Evolutionary conservation across 345 rosid species (phyloP).

Genomic region (Salix caprea): DNA sequence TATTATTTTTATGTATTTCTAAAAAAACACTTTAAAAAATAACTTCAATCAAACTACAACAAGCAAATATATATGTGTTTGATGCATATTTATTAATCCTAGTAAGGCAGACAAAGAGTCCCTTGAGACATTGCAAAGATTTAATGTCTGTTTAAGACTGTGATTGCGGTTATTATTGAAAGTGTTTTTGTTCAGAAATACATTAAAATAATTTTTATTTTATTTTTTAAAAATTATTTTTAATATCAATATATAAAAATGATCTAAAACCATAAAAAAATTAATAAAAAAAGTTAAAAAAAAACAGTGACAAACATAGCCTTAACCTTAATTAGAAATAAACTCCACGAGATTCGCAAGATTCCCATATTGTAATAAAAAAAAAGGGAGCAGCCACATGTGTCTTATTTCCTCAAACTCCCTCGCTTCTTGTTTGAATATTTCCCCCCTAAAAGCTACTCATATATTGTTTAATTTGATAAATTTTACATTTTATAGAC

Average conservation of each 20-base stretch:
- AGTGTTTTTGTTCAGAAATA: no score
- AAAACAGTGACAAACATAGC: no score
- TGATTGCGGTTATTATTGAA: no score
- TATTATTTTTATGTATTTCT: no score
- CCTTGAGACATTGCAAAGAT: neutral
- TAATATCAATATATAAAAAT: no score
- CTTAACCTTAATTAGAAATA: neutral
- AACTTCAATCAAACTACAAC: no score
- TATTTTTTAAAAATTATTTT: no score
- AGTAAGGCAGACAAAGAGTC: neutral
- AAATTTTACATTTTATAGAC: no score
- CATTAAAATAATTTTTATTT: no score
- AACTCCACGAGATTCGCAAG: neutral
- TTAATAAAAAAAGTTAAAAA: no score
- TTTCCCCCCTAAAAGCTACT: neutral
- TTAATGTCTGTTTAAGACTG: rapidly evolving
- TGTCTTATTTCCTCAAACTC: neutral
- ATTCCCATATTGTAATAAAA: neutral
- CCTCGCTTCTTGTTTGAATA: neutral
- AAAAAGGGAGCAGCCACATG: neutral
- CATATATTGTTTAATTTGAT: neutral
- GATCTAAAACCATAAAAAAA: no score
- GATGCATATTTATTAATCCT: neutral
- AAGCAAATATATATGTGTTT: neutral
- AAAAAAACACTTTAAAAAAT: no score